Evolutionary conservation across 140 eudicot genomes (phyloP), one percentile per base, ranked within the genome.

Genomic region (Bidens hawaiensis): DNA sequence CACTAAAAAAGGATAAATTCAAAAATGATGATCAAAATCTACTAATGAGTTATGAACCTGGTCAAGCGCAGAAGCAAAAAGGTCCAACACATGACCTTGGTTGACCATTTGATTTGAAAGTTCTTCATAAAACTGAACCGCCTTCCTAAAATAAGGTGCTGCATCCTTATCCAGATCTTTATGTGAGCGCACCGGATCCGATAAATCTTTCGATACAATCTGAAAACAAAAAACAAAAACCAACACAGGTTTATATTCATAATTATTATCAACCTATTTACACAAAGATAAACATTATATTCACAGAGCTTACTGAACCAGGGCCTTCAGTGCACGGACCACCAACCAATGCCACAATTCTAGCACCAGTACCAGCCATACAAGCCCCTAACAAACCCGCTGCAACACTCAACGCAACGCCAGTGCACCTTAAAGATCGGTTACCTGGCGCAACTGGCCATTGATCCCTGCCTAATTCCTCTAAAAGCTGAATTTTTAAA

Each of bases 301-400:
- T n/a, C n/a, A n/a, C n/a, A n/a, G 41, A 74, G 28, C 69, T 76
- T 81, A 93, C 99, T 76, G 90, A 74, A 27, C 99, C 99, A 21
- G 99, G 96, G 18, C 99, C 99, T 81, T 93, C 99, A 2, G 96
- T 93, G 75, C 99, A 93, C 10, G 99, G 99, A 43, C 99, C 99
- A 34, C 99, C 99, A 21, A 93, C 95, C 62, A 93, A 73, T 49
- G 95, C 95, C 28, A 93, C 75, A 36, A 93, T 83, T 15, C 96
- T 65, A 17, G 85, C 96, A 69, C 87, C 89, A 0, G 95, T 78
- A 5, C 95, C 94, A 14, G 96, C 83, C 43, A 67, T 62, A 61
- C 95, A 88, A 36, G 96, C 96, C 63, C 84, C 94, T 10, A 93
- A 71, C 65, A 93, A 77, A 15, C 96, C 93, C 0, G 94, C 78